Evolutionary conservation across 202 grass and related monocot species (phyloP).

Genomic region (Elaeis oleifera): DNA sequence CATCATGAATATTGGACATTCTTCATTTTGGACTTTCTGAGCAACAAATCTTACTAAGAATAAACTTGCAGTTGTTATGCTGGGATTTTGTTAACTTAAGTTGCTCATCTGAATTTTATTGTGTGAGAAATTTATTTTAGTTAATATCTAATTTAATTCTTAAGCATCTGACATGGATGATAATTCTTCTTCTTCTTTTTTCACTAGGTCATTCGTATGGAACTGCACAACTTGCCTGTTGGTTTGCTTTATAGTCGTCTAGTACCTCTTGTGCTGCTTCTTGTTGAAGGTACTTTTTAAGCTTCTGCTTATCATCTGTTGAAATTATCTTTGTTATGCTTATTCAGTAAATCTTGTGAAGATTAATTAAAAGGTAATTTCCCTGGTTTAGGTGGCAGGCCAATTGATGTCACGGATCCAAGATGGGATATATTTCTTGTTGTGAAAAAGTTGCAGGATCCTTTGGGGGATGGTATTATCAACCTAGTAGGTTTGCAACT

Average conservation of each 20-base stretch:
- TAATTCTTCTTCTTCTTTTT: no score
- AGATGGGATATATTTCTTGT: conserved; percentile 78
- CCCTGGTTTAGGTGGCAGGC: conserved; percentile 51
- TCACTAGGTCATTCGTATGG: conserved; percentile 54
- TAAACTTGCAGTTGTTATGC: no score
- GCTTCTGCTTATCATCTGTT: conserved; percentile 13
- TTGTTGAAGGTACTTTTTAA: conserved; percentile 62
- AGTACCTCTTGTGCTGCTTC: conserved; percentile 80
- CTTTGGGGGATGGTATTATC: conserved; percentile 24
- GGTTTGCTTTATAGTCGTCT: conserved; percentile 78
- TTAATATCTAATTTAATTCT: no score
- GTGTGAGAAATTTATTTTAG: no score
- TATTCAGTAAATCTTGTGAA: background rate
- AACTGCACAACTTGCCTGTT: conserved; percentile 55
- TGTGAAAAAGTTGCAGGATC: conserved; percentile 38
- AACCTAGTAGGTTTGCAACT: conserved; percentile 63
- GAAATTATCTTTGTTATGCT: background rate
- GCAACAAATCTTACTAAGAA: no score
- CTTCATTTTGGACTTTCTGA: no score
- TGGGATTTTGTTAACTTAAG: no score
- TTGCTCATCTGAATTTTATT: no score
- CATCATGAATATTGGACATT: no score
- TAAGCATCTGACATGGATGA: no score
- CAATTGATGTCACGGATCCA: conserved; percentile 81
- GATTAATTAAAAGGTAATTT: background rate